Conservation (phyloP, 176 grass and related monocot genomes). For the Neostapfia colusana region DNA sequence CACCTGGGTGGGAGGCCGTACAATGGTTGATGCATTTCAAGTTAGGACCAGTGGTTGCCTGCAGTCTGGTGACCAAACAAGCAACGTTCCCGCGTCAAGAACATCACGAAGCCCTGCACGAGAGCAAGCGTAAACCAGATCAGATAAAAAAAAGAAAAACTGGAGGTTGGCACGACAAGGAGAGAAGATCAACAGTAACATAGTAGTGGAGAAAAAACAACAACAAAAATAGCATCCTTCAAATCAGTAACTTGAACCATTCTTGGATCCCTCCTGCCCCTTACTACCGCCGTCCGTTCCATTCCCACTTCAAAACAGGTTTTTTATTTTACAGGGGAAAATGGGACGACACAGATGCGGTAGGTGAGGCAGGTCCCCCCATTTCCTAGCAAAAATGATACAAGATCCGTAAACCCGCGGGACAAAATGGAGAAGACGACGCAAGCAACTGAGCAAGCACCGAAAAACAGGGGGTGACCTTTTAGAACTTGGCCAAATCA, state of each 20-base stretch:
- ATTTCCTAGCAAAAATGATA: conserved; percentile 6
- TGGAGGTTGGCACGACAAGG: neutral
- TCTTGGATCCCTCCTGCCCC: conserved; percentile 7
- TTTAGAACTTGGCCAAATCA: neutral
- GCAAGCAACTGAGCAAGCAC: neutral
- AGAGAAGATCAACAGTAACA: neutral
- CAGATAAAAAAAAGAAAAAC: neutral
- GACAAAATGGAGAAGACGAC: neutral
- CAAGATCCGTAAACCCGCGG: conserved; percentile 47
- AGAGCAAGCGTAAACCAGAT: conserved; percentile 14
- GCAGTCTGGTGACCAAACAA: conserved; percentile 23
- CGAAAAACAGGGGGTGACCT: conserved; percentile 10
- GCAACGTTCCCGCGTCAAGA: conserved; percentile 21
- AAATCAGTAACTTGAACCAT: neutral
- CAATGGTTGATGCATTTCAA: conserved; percentile 38
- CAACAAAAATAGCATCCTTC: neutral
- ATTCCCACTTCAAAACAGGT: neutral
- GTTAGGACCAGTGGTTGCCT: neutral
- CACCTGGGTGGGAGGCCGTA: conserved; percentile 33
- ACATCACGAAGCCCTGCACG: conserved; percentile 41
- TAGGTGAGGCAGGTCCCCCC: conserved; percentile 22
- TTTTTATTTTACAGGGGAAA: neutral
- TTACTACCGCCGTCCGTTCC: neutral
- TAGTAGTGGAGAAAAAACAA: conserved; percentile 2
- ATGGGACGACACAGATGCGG: conserved; percentile 49